phyloP scores from a whole-genome alignment of 768 basidiomycete species.

The Lentinula lateritia region DNA sequence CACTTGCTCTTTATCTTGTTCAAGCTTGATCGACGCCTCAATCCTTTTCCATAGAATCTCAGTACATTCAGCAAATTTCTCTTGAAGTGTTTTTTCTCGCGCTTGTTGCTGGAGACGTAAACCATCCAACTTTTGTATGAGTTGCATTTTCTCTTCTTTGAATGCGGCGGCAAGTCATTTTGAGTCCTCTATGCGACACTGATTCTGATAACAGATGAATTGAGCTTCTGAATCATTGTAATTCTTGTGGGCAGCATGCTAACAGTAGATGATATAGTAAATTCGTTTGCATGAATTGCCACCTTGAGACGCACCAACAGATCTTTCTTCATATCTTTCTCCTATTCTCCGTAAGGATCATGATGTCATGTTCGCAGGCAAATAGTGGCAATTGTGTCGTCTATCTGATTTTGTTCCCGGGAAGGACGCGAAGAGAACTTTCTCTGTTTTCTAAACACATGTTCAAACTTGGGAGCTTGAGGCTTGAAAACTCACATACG shows the following conservation, averaged over 20 bases:
- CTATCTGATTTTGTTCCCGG: conserved; percentile 35
- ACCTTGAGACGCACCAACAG: conserved; percentile 36
- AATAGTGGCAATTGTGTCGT: conserved; percentile 48
- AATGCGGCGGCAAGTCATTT: conserved; percentile 34
- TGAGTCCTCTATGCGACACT: conserved; percentile 27
- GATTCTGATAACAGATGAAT: conserved; percentile 40
- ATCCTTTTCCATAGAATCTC: conserved; percentile 4
- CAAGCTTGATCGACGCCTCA: conserved; percentile 12
- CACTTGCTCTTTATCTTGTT: conserved; percentile 30
- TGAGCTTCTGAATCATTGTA: conserved; percentile 25
- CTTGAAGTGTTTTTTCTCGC: conserved; percentile 1
- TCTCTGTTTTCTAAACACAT: conserved; percentile 6
- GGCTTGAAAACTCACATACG: conserved; percentile 23
- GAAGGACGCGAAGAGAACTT: conserved; percentile 21
- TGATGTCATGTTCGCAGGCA: conserved; percentile 46
- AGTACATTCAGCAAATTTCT: conserved; percentile 4
- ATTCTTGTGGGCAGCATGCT: conserved; percentile 43
- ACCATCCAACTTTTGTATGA: conserved; percentile 37
- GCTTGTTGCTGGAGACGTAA: conserved; percentile 5
- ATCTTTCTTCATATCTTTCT: conserved; percentile 43
- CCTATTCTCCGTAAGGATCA: conserved; percentile 57
- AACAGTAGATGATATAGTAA: not conserved
- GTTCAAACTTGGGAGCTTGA: not conserved
- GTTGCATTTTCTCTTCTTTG: conserved; percentile 46
- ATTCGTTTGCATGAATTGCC: not conserved